Percentiles rank a stretch among this genome's conserved stretches.
Evolutionary conservation across 257 asterid genomes (phyloP).

Genomic region (Lycium ferocissimum): DNA sequence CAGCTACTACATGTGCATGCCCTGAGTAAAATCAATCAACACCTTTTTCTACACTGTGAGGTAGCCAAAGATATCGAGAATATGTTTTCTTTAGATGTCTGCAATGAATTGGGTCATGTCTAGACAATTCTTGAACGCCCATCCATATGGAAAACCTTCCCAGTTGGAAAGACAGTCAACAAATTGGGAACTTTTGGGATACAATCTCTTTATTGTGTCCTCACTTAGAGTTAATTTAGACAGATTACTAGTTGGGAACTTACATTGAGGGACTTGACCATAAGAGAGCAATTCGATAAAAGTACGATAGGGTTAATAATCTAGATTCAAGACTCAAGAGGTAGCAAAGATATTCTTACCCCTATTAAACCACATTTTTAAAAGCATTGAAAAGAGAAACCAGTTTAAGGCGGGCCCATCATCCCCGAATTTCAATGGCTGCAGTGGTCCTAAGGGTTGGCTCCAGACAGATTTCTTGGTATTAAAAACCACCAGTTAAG

Average conservation of each 20-base stretch:
- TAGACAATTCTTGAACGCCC: neutral
- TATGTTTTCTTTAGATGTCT: neutral
- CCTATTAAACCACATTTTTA: neutral
- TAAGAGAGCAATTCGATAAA: neutral
- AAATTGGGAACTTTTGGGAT: neutral
- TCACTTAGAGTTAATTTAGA: neutral
- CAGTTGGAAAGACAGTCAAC: neutral
- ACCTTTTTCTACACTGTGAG: neutral
- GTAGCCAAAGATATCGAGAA: neutral
- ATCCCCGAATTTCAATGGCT: neutral
- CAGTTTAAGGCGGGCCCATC: neutral
- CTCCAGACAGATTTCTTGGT: neutral
- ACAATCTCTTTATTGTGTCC: neutral
- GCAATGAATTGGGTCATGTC: neutral
- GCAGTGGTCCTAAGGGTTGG: neutral
- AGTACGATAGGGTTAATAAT: neutral
- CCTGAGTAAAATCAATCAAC: neutral
- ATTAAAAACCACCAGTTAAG: neutral
- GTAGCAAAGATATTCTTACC: neutral
- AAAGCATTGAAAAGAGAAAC: neutral
- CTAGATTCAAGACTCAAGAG: slow-evolving; percentile 5
- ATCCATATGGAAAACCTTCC: slow-evolving; percentile 18
- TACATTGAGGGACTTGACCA: neutral
- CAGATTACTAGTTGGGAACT: neutral
- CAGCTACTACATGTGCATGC: neutral